Base-by-base conservation (phyloP, 2,329 filamentous ascomycete species). In the Sporothrix pseudoabietina region DNA sequence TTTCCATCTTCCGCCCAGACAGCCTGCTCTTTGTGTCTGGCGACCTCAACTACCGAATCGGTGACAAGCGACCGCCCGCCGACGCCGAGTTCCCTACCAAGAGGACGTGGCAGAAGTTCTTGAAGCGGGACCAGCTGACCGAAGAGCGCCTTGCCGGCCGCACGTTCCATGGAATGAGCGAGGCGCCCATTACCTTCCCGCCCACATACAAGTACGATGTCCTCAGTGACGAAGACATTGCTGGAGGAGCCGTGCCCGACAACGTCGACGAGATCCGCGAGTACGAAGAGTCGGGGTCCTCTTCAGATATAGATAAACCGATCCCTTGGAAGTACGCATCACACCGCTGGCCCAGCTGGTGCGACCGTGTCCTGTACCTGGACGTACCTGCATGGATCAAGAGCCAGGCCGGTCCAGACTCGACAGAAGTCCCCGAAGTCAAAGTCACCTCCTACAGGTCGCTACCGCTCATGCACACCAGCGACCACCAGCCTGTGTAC, bases 31-130 rank as follows among this genome's bases (percentile, higher is more conserved):
- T 98, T 80, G 85, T 98, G 65, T 92, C 91, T 0, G 96, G 96
- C 32, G 96, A 99, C 81, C 87, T 99, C 74, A 99, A 99, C 84
- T 99, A 99, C 82, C 92, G 96, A 77, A 97, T 95, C 22, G 89
- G 90, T 8, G 87, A 90, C 75, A 86, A 85, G 0, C 84, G 87
- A 0, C 94, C 94, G 0, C 83, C 85, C 0, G 83, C 87, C 0
- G 82, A 85, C 2, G 90, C 92, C 69, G 84, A 78, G 69, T 94
- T 87, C 88, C 96, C 77, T 81, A 91, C 80, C 84, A 86, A 79
- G 35, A 82, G 87, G 59, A 89, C 95, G 81, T 94, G 88, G 79
- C 85, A 86, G 0, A 84, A 86, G 26, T 90, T 97, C 74, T 85
- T 97, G 54, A 82, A 86, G 41, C 84, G 89, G 1, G 96, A 99